phyloP scores from a whole-genome alignment of 163 green algal genomes.

The Scenedesmus sp. region DNA sequence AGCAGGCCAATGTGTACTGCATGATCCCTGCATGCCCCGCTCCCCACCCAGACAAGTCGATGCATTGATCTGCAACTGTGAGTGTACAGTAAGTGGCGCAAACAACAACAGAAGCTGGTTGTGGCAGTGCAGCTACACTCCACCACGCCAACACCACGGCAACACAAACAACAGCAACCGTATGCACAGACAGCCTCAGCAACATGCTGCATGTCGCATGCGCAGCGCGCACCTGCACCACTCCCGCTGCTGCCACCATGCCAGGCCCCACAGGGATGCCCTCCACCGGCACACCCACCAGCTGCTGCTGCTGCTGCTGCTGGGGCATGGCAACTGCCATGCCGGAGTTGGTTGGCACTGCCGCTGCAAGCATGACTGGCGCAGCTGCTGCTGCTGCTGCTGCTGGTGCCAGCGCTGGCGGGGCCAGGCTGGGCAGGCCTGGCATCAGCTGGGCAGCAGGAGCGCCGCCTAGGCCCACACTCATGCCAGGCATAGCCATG shows the following conservation, averaged over 20 bases:
- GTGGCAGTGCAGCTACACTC: too few species aligned
- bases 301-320: slow-evolving; percentile 44
- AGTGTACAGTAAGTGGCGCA: background rate
- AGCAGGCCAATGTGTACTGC: background rate
- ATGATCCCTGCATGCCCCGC: background rate
- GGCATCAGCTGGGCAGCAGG: background rate
- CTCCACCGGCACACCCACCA: background rate
- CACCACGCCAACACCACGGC: too few species aligned
- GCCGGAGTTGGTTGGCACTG: background rate
- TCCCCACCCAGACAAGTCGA: background rate
- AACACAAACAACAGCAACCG: too few species aligned
- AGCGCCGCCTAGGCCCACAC: background rate
- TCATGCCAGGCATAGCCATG: background rate
- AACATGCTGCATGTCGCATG: background rate
- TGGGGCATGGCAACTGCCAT: background rate
- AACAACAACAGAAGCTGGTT: too few species aligned
- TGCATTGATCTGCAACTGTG: background rate
- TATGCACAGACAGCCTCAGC: too few species aligned
- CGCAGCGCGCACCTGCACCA: slow-evolving; percentile 15
- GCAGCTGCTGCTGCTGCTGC: slow-evolving; percentile 20
- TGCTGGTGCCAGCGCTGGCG: slow-evolving; percentile 33
- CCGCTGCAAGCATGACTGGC: background rate
- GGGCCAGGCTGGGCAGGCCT: background rate
- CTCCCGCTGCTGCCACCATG: background rate
- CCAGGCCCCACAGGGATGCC: slow-evolving; percentile 2